Base-by-base conservation (phyloP, 2,329 filamentous ascomycete genomes). In the Diaporthe sp. region DNA sequence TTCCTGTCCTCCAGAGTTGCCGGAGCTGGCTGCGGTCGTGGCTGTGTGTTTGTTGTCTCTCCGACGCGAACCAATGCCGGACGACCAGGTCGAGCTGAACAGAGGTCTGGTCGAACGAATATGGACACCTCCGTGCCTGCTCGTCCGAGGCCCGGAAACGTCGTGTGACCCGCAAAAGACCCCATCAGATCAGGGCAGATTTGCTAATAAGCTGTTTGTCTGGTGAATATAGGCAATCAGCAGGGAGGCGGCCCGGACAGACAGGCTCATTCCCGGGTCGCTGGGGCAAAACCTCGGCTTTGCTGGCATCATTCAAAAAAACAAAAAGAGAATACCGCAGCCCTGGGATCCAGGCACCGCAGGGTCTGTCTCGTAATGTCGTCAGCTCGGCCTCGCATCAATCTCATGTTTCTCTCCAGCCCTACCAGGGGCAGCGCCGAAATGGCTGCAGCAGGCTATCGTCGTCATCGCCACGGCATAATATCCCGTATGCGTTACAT, bases 391-490 rank as follows among this genome's bases (percentile, higher is more conserved):
- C 42, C 17, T 68, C 46, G 65, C 65, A 69, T 55, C 39, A 25
- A 55, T 39, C 42, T 34, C 61, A 49, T 69, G 49, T 55, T 69
- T 51, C 10, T 28, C 37, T 25, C 65, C 65, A 69, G 65, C 65
- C 65, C 65, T 69, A 69, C 65, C 65, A 55, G 49, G 65, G 65
- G 31, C 19, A n/a, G 34, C 22, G 46, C 19, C 31, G 25, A 51
- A 37, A 37, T 28, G 65, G 28, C 13, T 42, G 46, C 65, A 25
- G 49, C 42, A 53, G 22, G 28, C 46, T 10, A 37, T 55, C 51
- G 15, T 42, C 49, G 49, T 55, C 65, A 42, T 69, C 65, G 17
- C 49, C 65, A 53, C 65, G 65, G 65, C 65, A 69, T 53, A 42
- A 69, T 19, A 28, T 28, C 34, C 31, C 65, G 46, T 39, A 42